These are phyloP conservation scores for Fusarium acutatum DNA, from an alignment of 2,329 filamentous ascomycete genomes.

Conservation along the genomic window DNA sequence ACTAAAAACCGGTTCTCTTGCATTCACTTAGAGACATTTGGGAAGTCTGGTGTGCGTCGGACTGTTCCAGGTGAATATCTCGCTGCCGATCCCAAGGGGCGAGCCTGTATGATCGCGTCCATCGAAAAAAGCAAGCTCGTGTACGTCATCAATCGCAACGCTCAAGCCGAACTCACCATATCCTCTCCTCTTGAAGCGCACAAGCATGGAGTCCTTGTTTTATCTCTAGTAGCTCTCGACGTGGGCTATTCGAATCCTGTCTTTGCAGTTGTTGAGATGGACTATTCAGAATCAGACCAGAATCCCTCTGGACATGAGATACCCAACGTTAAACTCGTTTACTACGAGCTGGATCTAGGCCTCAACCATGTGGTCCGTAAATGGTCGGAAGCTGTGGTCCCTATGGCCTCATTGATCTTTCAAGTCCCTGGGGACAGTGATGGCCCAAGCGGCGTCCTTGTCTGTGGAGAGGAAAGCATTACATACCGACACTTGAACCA, in stretches of 20 bases:
- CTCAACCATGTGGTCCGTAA: slow-evolving; percentile 98
- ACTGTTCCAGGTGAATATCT: slow-evolving; percentile 97
- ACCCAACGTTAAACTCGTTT: slow-evolving; percentile 88
- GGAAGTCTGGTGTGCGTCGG: slow-evolving; percentile 92
- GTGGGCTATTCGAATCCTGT: slow-evolving; percentile 97
- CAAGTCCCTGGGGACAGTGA: slow-evolving; percentile 94
- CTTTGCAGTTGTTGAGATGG: slow-evolving; percentile 94
- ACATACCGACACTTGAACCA: slow-evolving; percentile 98
- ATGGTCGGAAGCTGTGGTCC: slow-evolving; percentile 94
- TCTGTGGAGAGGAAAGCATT: slow-evolving; percentile 93
- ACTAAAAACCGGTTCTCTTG: slow-evolving; percentile 86
- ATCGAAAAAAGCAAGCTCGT: slow-evolving; percentile 99
- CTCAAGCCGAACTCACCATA: slow-evolving; percentile 95
- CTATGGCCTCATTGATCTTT: slow-evolving; percentile 88
- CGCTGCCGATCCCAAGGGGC: slow-evolving; percentile 91
- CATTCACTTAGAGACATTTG: slow-evolving; percentile 95
- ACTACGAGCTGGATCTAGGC: slow-evolving; percentile 96
- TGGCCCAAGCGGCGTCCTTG: slow-evolving; percentile 92
- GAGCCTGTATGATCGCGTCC: slow-evolving; percentile 92
- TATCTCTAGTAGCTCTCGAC: slow-evolving; percentile 86
- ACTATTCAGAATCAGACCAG: slow-evolving; percentile 90
- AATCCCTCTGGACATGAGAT: slow-evolving; percentile 85
- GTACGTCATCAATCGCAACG: slow-evolving; percentile 95
- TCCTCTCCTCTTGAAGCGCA: slow-evolving; percentile 97
- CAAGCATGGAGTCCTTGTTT: slow-evolving; percentile 88